phyloP scores from a whole-genome alignment of 257 asterid species.

The Fraxinus pennsylvanica region DNA sequence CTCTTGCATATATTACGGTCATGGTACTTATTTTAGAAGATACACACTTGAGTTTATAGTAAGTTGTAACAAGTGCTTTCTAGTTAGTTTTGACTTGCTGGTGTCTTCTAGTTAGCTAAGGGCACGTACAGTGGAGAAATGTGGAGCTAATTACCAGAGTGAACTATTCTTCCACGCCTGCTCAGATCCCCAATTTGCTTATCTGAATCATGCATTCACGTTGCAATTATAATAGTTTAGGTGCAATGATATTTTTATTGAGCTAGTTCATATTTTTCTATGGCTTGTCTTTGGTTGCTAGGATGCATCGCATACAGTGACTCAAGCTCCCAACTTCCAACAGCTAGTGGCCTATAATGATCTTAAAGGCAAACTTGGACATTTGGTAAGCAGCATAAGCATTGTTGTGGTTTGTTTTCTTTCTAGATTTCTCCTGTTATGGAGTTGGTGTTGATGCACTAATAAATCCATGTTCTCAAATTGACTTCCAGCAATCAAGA shows the following conservation, averaged over 20 bases:
- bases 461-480: neutral
- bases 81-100: too few species aligned
- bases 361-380: constrained; percentile 50
- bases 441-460: neutral
- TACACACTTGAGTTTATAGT: too few species aligned
- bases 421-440: neutral
- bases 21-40: too few species aligned
- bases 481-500: constrained; percentile 28
- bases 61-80: too few species aligned
- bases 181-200: neutral
- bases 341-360: constrained; percentile 52
- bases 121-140: neutral
- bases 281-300: constrained; percentile 29
- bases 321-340: constrained; percentile 47
- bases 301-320: constrained; percentile 32
- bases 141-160: neutral
- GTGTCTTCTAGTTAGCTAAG: too few species aligned
- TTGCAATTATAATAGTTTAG: neutral
- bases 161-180: neutral
- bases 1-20: too few species aligned
- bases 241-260: constrained; percentile 10
- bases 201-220: neutral
- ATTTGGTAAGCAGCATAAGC: constrained; percentile 49
- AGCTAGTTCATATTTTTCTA: constrained; percentile 18
- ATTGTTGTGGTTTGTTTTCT: constrained; percentile 3